Percentiles rank a stretch among this genome's conserved stretches.
These are phyloP conservation scores for Candida oleophila DNA, from an alignment of 805 yeast genomes.

Conservation along the genomic window DNA sequence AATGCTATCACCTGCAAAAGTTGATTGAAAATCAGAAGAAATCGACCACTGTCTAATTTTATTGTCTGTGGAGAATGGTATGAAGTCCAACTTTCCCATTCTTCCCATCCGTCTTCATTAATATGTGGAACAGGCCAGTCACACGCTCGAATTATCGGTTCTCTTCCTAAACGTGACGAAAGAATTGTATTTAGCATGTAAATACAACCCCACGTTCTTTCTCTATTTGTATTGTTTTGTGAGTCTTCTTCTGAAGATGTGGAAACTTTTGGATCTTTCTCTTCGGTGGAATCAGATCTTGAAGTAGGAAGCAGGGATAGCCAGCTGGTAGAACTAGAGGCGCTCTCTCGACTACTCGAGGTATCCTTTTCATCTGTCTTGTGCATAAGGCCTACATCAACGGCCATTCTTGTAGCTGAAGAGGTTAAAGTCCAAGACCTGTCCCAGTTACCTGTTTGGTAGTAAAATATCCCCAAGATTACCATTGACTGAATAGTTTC, in stretches of 20 bases:
- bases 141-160: slow-evolving; percentile 19
- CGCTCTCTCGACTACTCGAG: neutral
- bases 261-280: neutral
- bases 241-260: slow-evolving; percentile 5
- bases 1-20: slow-evolving; percentile 14
- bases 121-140: slow-evolving; percentile 24
- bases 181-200: slow-evolving; percentile 20
- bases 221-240: slow-evolving; percentile 15
- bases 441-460: slow-evolving; percentile 24
- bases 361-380: neutral
- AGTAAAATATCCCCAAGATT: slow-evolving; percentile 18
- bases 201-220: slow-evolving; percentile 24
- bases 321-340: too few species aligned
- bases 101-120: slow-evolving; percentile 24
- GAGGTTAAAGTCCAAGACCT: slow-evolving; percentile 21
- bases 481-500: slow-evolving; percentile 23
- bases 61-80: slow-evolving; percentile 8
- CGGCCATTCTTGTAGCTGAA: slow-evolving; percentile 22
- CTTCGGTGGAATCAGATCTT: slow-evolving; percentile 2
- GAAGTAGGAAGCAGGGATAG: too few species aligned
- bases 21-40: slow-evolving; percentile 18
- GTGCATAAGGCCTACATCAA: slow-evolving; percentile 22
- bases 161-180: slow-evolving; percentile 22
- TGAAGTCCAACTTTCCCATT: slow-evolving; percentile 23
- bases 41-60: slow-evolving; percentile 18